Conservation (phyloP, 2,329 filamentous ascomycete species). For the Epichloe festucae region DNA sequence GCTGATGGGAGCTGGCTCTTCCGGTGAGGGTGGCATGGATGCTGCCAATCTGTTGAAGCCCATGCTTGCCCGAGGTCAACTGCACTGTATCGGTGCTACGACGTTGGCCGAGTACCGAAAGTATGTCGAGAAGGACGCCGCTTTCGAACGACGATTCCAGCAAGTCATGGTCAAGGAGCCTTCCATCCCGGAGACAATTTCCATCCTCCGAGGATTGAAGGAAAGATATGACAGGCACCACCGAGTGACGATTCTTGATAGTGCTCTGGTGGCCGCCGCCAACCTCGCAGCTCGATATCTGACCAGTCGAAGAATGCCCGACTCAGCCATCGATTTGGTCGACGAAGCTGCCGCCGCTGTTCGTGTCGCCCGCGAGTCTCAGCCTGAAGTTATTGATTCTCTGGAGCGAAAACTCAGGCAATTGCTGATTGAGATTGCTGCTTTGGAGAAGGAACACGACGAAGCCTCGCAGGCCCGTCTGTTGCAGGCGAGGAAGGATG, state of each 20-base stretch:
- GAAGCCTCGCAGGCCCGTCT: slow-evolving; percentile 80
- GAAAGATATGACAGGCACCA: slow-evolving; percentile 98
- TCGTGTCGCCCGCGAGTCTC: slow-evolving; percentile 85
- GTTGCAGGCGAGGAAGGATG: slow-evolving; percentile 72
- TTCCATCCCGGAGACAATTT: slow-evolving; percentile 76
- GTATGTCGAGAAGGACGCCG: slow-evolving; percentile 97
- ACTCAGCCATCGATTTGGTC: slow-evolving; percentile 92
- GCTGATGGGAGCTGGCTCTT: slow-evolving; percentile 91
- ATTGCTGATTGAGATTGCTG: slow-evolving; percentile 94
- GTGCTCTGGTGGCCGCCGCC: slow-evolving; percentile 82
- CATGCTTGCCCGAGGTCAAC: slow-evolving; percentile 90
- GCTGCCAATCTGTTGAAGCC: slow-evolving; percentile 95
- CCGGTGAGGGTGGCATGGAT: slow-evolving; percentile 96
- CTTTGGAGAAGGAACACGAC: slow-evolving; percentile 85
- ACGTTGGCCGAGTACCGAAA: slow-evolving; percentile 94
- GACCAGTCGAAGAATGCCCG: slow-evolving; percentile 77
- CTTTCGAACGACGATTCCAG: slow-evolving; percentile 97
- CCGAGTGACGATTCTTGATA: slow-evolving; percentile 91
- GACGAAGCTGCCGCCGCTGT: slow-evolving; percentile 97
- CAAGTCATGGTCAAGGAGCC: slow-evolving; percentile 97
- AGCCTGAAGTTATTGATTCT: slow-evolving; percentile 90
- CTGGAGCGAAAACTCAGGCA: slow-evolving; percentile 83
- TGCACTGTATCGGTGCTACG: slow-evolving; percentile 96
- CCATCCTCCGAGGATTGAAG: slow-evolving; percentile 95
- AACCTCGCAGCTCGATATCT: slow-evolving; percentile 87